A percentile compares a stretch with the other conserved stretches of the same genome.
phyloP scores from a whole-genome alignment of 176 grass and related monocot species.

The Triticum monococcum region DNA sequence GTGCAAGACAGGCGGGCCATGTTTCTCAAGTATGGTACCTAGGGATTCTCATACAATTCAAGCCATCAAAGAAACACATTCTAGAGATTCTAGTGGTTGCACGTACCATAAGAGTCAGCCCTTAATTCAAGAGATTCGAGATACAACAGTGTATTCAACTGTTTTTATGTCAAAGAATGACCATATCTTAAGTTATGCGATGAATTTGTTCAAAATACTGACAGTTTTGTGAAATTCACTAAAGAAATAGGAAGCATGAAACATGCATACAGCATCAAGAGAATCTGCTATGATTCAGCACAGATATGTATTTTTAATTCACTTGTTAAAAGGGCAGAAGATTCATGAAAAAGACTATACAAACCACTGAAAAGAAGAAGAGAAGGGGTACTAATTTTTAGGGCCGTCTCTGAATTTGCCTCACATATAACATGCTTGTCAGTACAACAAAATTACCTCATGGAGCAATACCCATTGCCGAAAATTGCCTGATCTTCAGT shows the following conservation, averaged over 20 bases:
- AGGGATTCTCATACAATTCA: no score
- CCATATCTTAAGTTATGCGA: not conserved
- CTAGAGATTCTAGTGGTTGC: no score
- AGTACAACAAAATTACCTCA: conserved; percentile 18
- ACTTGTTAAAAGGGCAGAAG: not conserved
- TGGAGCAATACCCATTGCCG: conserved; percentile 17
- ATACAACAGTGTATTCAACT: not conserved
- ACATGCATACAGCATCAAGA: not conserved
- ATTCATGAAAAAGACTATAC: not conserved
- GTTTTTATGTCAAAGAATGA: not conserved
- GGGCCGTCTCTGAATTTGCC: not conserved
- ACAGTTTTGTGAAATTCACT: not conserved
- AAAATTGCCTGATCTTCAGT: conserved; percentile 33
- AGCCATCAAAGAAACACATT: no score
- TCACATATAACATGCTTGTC: not conserved
- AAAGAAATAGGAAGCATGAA: not conserved
- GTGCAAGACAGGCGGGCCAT: not conserved
- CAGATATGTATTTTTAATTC: not conserved
- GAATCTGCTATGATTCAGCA: not conserved
- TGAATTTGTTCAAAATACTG: not conserved
- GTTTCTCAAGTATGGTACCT: not conserved
- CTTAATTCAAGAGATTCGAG: not conserved
- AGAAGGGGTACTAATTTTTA: not conserved
- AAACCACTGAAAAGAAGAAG: not conserved
- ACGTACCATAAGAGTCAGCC: not conserved